Evolutionary conservation across 2,329 filamentous ascomycete genomes (phyloP).

Genomic region (Hymenoscyphus fructigenus): DNA sequence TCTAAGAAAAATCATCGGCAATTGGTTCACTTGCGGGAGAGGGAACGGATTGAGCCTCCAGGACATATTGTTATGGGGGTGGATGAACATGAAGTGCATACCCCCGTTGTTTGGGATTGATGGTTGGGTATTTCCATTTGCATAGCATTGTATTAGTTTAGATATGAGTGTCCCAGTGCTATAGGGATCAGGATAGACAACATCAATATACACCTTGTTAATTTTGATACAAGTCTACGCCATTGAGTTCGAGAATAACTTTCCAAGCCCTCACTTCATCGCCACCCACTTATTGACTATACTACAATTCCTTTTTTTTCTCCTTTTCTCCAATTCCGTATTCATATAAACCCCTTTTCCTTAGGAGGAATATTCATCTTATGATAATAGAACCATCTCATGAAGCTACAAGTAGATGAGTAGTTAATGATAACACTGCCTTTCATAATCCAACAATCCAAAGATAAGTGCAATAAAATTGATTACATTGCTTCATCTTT

Average conservation of each 20-base stretch:
- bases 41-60: neutral
- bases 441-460: no score
- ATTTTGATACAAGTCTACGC: neutral
- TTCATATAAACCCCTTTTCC: no score
- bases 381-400: no score
- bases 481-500: neutral
- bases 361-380: no score
- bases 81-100: neutral
- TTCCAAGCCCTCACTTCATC: no score
- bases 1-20: constrained; percentile 19
- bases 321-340: neutral
- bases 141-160: neutral
- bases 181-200: neutral
- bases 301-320: neutral
- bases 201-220: neutral
- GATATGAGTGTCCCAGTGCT: neutral
- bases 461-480: neutral
- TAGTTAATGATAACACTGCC: no score
- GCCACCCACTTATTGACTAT: no score
- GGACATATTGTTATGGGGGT: neutral
- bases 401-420: no score
- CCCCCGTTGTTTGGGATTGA: neutral
- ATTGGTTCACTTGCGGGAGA: constrained; percentile 6
- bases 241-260: neutral
- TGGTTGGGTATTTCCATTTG: neutral